Percentiles rank a stretch among this genome's conserved stretches.
These are phyloP conservation scores for Debaryomyces prosopidis DNA, from an alignment of 805 yeast genomes.

Conservation along the genomic window DNA sequence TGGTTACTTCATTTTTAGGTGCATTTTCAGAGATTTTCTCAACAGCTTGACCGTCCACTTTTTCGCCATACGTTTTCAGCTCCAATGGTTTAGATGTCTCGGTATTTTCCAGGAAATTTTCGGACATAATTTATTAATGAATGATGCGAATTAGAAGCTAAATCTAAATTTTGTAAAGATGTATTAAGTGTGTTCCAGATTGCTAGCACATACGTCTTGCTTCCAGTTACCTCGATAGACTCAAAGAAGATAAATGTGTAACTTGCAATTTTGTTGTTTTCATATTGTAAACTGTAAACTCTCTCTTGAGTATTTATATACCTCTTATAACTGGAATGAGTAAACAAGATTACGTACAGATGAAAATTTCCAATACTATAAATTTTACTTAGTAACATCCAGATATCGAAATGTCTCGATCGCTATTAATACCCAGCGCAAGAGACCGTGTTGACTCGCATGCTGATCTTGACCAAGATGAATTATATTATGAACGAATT, in stretches of 20 bases:
- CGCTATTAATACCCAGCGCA: conserved; percentile 20
- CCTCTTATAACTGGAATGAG: background rate
- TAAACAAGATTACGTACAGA: background rate
- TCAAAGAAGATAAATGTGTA: background rate
- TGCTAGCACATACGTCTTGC: background rate
- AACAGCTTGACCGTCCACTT: background rate
- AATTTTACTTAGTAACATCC: too few relatives aligned
- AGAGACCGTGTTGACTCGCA: conserved; percentile 30
- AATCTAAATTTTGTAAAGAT: background rate
- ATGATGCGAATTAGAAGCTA: background rate
- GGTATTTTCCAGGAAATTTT: background rate
- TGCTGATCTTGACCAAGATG: conserved; percentile 20
- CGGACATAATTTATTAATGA: background rate
- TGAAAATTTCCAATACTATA: background rate
- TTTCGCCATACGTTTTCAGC: background rate
- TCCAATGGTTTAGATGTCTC: background rate
- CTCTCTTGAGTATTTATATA: background rate
- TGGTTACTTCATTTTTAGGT: background rate
- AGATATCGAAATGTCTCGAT: background rate
- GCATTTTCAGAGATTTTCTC: background rate
- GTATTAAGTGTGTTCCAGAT: background rate
- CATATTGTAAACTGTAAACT: background rate
- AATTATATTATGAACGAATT: conserved; percentile 12
- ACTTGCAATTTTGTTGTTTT: background rate
- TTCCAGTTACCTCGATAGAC: background rate